These are phyloP conservation scores for Pulveroboletus ravenelii DNA, from an alignment of 768 basidiomycete genomes.

Conservation along the genomic window DNA sequence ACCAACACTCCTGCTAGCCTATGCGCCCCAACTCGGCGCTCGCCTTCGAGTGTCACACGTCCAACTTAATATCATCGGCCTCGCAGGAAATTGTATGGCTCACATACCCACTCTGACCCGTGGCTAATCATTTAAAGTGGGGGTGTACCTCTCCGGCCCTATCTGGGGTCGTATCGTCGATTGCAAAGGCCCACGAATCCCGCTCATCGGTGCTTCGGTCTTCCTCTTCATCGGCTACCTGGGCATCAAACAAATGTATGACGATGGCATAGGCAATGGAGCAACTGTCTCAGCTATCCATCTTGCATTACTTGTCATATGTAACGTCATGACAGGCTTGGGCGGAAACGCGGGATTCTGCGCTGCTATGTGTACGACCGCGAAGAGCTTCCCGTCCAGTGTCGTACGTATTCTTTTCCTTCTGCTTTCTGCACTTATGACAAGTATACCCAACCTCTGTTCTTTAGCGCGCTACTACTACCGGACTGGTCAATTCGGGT, in stretches of 20 bases:
- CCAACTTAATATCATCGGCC: slow-evolving; percentile 73
- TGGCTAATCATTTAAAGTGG: too few relatives aligned
- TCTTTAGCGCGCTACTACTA: slow-evolving; percentile 64
- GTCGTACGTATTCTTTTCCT: slow-evolving; percentile 42
- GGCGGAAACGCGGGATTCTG: slow-evolving; percentile 72
- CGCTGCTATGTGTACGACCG: slow-evolving; percentile 74
- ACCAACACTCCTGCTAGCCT: slow-evolving; percentile 42
- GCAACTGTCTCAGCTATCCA: slow-evolving; percentile 37
- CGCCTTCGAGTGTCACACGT: slow-evolving; percentile 74
- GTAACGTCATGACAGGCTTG: slow-evolving; percentile 20
- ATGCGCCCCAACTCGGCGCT: slow-evolving; percentile 29
- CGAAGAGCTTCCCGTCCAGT: slow-evolving; percentile 73
- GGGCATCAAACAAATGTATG: slow-evolving; percentile 66
- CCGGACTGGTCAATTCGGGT: slow-evolving; percentile 79
- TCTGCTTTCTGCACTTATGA: background rate
- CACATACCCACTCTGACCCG: background rate
- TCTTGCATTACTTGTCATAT: slow-evolving; percentile 52
- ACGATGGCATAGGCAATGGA: slow-evolving; percentile 42
- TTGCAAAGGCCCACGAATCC: slow-evolving; percentile 63
- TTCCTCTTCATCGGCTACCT: slow-evolving; percentile 70
- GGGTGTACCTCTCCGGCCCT: slow-evolving; percentile 50
- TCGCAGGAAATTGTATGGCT: too few relatives aligned
- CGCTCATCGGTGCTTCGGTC: slow-evolving; percentile 54
- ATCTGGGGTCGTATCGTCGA: slow-evolving; percentile 82
- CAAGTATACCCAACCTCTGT: background rate